Conservation (phyloP, 2,329 filamentous ascomycete species). For the Apiospora koreana region DNA sequence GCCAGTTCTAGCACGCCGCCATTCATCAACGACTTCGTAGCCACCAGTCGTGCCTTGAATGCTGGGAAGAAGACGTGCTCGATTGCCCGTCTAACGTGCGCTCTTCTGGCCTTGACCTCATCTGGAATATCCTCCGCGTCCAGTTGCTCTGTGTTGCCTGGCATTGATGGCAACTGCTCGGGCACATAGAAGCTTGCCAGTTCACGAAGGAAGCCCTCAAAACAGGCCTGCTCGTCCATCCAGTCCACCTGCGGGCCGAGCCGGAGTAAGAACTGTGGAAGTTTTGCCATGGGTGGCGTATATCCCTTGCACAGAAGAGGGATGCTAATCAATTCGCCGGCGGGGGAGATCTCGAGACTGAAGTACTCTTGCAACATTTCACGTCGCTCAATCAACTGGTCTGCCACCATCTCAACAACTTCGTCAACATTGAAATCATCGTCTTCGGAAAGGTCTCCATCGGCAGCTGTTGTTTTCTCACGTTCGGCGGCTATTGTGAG, state of each 20-base stretch:
- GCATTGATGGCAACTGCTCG: slow-evolving; percentile 67
- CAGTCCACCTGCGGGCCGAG: slow-evolving; percentile 89
- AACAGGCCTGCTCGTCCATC: slow-evolving; percentile 82
- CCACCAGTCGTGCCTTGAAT: slow-evolving; percentile 79
- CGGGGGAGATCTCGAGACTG: slow-evolving; percentile 75
- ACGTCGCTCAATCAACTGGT: slow-evolving; percentile 71
- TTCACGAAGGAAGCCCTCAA: slow-evolving; percentile 81
- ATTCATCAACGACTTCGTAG: slow-evolving; percentile 74
- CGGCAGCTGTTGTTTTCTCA: slow-evolving; percentile 56
- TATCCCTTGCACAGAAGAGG: slow-evolving; percentile 90
- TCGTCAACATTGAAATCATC: slow-evolving; percentile 66
- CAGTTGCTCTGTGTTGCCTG: slow-evolving; percentile 29
- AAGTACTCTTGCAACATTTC: slow-evolving; percentile 96
- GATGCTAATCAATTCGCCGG: slow-evolving; percentile 76
- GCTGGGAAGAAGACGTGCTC: slow-evolving; percentile 91
- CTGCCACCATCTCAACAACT: slow-evolving; percentile 65
- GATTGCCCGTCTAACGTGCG: slow-evolving; percentile 71
- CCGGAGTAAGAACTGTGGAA: slow-evolving; percentile 84
- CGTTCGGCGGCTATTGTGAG: slow-evolving; percentile 72
- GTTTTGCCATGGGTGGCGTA: slow-evolving; percentile 78
- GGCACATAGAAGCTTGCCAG: slow-evolving; percentile 89
- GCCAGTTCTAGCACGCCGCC: slow-evolving; percentile 82
- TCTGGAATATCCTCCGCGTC: slow-evolving; percentile 45
- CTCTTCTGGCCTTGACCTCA: slow-evolving; percentile 59
- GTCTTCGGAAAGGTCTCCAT: slow-evolving; percentile 35